These are phyloP conservation scores for Crithidia fasciculata DNA, from an alignment of 208 protist genomes.

Conservation along the genomic window DNA sequence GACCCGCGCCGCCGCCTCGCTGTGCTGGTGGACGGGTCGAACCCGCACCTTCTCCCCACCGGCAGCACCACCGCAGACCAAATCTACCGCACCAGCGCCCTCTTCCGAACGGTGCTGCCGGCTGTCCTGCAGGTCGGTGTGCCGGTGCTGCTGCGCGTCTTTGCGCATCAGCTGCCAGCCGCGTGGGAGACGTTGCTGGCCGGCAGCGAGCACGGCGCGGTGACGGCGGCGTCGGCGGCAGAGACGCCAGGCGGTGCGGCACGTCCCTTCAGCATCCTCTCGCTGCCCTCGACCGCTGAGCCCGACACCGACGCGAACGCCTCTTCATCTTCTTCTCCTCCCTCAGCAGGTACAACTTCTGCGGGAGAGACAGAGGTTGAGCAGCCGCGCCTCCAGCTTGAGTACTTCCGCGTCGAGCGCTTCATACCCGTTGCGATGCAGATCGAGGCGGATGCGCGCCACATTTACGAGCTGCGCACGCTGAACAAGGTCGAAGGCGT, in stretches of 20 bases:
- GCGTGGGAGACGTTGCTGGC: conserved; percentile 69
- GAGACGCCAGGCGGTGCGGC: too few species aligned
- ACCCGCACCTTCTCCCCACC: conserved; percentile 42
- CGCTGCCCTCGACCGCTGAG: too few species aligned
- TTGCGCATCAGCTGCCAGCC: conserved; percentile 68
- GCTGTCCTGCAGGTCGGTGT: conserved; percentile 72
- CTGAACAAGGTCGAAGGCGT: conserved; percentile 85
- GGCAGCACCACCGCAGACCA: conserved; percentile 26
- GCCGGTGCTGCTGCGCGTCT: conserved; percentile 81
- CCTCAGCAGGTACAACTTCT: not conserved
- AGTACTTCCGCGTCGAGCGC: conserved; percentile 86
- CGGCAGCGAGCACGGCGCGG: conserved; percentile 4
- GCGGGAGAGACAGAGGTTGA: not conserved
- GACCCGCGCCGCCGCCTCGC: conserved; percentile 81
- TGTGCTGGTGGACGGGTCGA: conserved; percentile 77
- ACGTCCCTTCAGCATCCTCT: too few species aligned
- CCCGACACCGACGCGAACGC: too few species aligned
- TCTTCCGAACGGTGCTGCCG: conserved; percentile 66
- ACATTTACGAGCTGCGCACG: conserved; percentile 75
- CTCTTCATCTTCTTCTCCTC: conserved; percentile 2
- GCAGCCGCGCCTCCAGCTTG: conserved; percentile 39
- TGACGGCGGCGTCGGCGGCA: too few species aligned
- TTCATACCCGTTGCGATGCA: conserved; percentile 91
- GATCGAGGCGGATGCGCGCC: conserved; percentile 86
- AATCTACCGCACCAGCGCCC: conserved; percentile 29